Base-by-base conservation (phyloP, 768 basidiomycete genomes). In the Fomitopsis pulvina region DNA sequence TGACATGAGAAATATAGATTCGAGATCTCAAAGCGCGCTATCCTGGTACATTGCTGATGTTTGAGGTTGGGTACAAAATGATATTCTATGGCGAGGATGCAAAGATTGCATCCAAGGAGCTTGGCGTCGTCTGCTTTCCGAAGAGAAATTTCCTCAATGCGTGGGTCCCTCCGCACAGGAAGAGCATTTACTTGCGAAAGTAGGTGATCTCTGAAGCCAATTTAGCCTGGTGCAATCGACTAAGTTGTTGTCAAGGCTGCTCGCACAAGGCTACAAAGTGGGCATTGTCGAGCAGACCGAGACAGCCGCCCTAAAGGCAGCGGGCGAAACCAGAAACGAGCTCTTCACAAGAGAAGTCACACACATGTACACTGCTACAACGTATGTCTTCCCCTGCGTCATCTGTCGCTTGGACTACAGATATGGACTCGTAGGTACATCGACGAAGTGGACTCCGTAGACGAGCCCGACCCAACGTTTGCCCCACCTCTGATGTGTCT, bases 261-360 rank as follows among this genome's bases (percentile, higher is more conserved):
- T 94, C 25, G 80, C 87, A 4, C 77, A 78, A 51, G 92, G 91
- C 0, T 72, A 90, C 62, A 84, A 87, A 65, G 90, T 92, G 30
- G 92, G 92, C 2, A 77, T 94, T 25, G 83, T 92, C 1, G 73
- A 80, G 21, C 92, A 94, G 61, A 77, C 75, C 0, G 92, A 94
- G 66, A 93, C 92, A 0, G 88, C 92, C 16, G 92, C 92, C 0
- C 73, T 94, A 43, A 94, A 94, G 70, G 92, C 88, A 68, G 81
- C 73, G 2, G 72, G 87, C 42, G 85, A 87, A 52, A 92, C 82
- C 52, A 77, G 81, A 46, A 85, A 83, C 56, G 73, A 76, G 0
- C 78, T 82, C 0, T 95, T 94, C 58, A 78, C 80, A 21, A 76
- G 92, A 32, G 74, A 81, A 60, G 61, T 97, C 9, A 85, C 84